Conservation (phyloP, 2,329 filamentous ascomycete genomes). For the Dactylonectria estremocensis region DNA sequence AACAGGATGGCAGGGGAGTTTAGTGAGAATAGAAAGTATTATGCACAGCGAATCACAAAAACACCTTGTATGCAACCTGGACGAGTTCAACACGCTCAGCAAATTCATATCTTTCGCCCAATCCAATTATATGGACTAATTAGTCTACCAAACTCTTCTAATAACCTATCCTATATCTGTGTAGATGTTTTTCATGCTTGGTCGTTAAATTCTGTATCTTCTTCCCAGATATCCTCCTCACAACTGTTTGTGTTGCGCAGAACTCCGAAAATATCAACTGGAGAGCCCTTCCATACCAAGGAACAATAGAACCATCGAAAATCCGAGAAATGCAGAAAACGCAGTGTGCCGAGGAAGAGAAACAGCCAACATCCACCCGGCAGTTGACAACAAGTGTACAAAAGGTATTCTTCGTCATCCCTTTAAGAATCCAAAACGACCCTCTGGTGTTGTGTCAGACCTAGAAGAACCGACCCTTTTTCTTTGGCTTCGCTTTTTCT, state of each 20-base stretch:
- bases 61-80: background rate
- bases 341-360: slow-evolving; percentile 18
- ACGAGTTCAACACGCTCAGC: slow-evolving; percentile 21
- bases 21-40: too few species aligned
- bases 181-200: slow-evolving; percentile 49
- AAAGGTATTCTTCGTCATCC: slow-evolving; percentile 23
- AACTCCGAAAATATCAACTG: slow-evolving; percentile 3
- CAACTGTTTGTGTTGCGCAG: slow-evolving; percentile 17
- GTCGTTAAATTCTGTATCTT: slow-evolving; percentile 45
- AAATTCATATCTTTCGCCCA: slow-evolving; percentile 42
- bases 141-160: slow-evolving; percentile 45
- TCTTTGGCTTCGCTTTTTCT: slow-evolving; percentile 54
- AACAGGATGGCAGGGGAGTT: too few species aligned
- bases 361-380: slow-evolving; percentile 20
- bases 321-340: slow-evolving; percentile 12
- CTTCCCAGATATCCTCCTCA: slow-evolving; percentile 33
- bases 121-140: slow-evolving; percentile 43
- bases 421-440: slow-evolving; percentile 26
- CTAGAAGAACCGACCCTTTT: slow-evolving; percentile 60
- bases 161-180: slow-evolving; percentile 43
- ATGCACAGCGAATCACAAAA: too few species aligned
- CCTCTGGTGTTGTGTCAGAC: slow-evolving; percentile 1
- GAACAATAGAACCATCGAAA: slow-evolving; percentile 1
- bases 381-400: slow-evolving; percentile 29
- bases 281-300: slow-evolving; percentile 12